Conservation (phyloP, 2,329 filamentous ascomycete genomes). For the Orbilia ellipsospora region DNA sequence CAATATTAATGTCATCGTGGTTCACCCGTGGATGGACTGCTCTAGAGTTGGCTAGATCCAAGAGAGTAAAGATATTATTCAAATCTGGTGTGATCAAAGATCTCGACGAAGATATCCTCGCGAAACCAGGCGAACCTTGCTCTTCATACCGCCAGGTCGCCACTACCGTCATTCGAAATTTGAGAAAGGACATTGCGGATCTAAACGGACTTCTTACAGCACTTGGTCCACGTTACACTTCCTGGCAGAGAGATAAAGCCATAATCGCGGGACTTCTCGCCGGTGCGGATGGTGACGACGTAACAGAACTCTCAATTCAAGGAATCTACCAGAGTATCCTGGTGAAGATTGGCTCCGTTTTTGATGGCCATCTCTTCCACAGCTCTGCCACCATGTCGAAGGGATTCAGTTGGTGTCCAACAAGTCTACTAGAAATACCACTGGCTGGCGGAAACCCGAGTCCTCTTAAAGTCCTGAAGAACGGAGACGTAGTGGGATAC, state of each 20-base stretch:
- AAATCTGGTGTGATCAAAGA: constrained; percentile 34
- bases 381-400: too few relatives aligned
- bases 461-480: too few relatives aligned
- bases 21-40: constrained; percentile 59
- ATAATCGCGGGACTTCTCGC: constrained; percentile 57
- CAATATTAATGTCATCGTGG: constrained; percentile 58
- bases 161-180: constrained; percentile 26
- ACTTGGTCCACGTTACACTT: constrained; percentile 57
- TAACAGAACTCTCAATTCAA: too few relatives aligned
- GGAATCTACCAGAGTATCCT: too few relatives aligned
- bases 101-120: constrained; percentile 31
- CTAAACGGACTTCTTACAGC: constrained; percentile 57
- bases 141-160: constrained; percentile 33
- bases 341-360: too few relatives aligned
- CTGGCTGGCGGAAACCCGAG: too few relatives aligned
- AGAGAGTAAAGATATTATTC: constrained; percentile 54
- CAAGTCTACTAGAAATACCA: too few relatives aligned
- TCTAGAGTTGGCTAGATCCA: constrained; percentile 55
- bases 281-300: constrained; percentile 40
- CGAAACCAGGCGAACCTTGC: background rate
- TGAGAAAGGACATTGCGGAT: constrained; percentile 21
- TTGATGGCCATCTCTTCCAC: too few relatives aligned
- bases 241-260: constrained; percentile 57
- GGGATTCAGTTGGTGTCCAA: too few relatives aligned
- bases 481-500: too few relatives aligned